Evolutionary conservation across 225 moss, liverwort and hornwort species (phyloP).

Genomic region (Pleurozium schreberi): DNA sequence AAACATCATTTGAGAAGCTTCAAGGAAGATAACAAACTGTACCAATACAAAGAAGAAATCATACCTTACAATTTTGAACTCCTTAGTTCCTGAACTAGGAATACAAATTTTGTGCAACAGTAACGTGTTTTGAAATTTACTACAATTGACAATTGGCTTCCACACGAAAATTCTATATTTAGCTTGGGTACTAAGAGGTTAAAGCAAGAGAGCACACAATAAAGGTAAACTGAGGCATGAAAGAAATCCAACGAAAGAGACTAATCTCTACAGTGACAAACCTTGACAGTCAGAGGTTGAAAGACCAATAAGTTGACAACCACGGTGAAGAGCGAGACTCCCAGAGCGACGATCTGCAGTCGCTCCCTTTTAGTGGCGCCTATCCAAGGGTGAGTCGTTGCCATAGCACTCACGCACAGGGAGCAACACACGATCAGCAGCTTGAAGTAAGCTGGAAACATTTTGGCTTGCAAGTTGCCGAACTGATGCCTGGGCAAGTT

Average conservation of each 20-base stretch:
- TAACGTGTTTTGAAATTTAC: background rate
- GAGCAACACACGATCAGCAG: constrained; percentile 36
- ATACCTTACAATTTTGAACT: background rate
- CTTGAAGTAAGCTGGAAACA: constrained; percentile 78
- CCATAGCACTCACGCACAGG: constrained; percentile 41
- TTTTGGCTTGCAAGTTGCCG: constrained; percentile 70
- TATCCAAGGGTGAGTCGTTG: constrained; percentile 49
- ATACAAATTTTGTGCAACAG: background rate
- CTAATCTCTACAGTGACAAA: too few relatives aligned
- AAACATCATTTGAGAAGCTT: background rate
- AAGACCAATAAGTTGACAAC: too few relatives aligned
- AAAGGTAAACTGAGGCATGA: background rate
- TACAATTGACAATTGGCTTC: background rate
- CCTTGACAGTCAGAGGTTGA: too few relatives aligned
- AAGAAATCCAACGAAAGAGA: background rate
- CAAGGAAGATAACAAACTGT: background rate
- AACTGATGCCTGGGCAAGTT: constrained; percentile 89
- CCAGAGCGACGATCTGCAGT: too few relatives aligned
- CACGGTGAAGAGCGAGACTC: too few relatives aligned
- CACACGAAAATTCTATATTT: background rate
- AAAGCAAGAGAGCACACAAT: background rate
- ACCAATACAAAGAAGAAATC: too few relatives aligned
- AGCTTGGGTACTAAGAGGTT: background rate
- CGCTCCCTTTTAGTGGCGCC: constrained; percentile 21
- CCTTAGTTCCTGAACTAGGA: background rate